Conservation (phyloP, 441 rosid species). For the Metrosideros polymorpha region DNA sequence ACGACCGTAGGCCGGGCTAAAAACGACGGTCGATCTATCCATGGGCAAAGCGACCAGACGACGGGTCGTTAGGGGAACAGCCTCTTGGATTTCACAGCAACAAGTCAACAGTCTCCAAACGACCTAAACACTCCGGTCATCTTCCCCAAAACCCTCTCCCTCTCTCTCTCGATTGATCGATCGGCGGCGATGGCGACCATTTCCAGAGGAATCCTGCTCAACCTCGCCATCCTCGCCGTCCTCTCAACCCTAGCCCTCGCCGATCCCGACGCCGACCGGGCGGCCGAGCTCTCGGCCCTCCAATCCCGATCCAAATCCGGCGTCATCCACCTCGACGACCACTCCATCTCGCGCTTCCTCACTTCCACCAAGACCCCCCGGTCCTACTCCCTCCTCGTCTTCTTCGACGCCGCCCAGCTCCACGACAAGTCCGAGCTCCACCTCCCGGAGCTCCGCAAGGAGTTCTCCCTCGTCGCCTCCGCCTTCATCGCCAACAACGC, state of each 20-base stretch:
- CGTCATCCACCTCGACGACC: constrained; percentile 72
- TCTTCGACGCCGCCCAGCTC: constrained; percentile 87
- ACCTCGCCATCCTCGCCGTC: constrained; percentile 4
- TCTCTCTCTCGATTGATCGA: not conserved
- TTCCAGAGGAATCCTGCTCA: not conserved
- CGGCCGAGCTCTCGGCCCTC: not conserved
- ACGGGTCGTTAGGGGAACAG: not conserved
- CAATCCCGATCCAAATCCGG: constrained; percentile 37
- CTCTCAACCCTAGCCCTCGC: constrained; percentile 5
- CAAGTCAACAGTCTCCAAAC: not conserved
- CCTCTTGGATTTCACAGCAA: not conserved
- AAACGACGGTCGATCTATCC: not conserved
- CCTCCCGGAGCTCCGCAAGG: constrained; percentile 12
- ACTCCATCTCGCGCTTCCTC: constrained; percentile 55
- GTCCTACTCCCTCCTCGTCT: constrained; percentile 63
- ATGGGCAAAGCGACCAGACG: not conserved
- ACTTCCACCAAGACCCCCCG: constrained; percentile 59
- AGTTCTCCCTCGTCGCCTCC: constrained; percentile 58
- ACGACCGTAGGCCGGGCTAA: not conserved
- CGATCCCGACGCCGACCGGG: not conserved
- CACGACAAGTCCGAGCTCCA: constrained; percentile 64
- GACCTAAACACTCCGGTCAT: not conserved
- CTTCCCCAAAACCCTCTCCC: not conserved
- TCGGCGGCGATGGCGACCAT: constrained; percentile 38
- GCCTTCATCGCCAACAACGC: constrained; percentile 65